Percentiles rank a stretch among this genome's conserved stretches.
Evolutionary conservation across 1,284 basidiomycete species (phyloP).

Genomic region (Tilletiaria anomala): DNA sequence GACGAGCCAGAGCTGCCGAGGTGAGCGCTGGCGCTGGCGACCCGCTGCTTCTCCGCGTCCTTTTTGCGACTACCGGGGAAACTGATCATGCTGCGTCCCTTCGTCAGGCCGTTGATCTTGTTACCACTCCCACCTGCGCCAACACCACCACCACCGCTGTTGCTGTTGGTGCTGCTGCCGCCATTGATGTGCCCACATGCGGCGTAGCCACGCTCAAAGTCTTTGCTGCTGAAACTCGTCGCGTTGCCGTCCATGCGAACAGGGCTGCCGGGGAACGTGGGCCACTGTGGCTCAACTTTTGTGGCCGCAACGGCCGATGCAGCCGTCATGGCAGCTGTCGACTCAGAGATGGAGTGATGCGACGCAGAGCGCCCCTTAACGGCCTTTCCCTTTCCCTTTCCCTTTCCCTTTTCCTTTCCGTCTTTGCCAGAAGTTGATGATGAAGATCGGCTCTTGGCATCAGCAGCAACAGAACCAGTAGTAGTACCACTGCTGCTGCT

Average conservation of each 20-base stretch:
- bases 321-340: not conserved
- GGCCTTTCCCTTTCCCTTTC: constrained; percentile 8
- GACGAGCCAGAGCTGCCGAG: too few species aligned
- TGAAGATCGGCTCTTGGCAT: too few species aligned
- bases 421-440: too few species aligned
- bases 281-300: constrained; percentile 3
- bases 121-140: too few species aligned
- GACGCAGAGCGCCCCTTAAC: constrained; percentile 43
- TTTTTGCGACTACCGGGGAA: constrained; percentile 29
- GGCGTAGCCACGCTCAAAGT: constrained; percentile 23
- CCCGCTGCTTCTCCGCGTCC: too few species aligned
- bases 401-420: constrained; percentile 3
- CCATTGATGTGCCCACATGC: constrained; percentile 13
- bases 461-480: too few species aligned
- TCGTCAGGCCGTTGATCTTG: too few species aligned
- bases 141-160: constrained; percentile 6
- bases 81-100: too few species aligned
- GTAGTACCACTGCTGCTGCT: too few species aligned
- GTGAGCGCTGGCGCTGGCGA: too few species aligned
- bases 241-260: constrained; percentile 32
- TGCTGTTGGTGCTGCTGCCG: constrained; percentile 16
- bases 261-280: constrained; percentile 27
- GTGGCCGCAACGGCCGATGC: not conserved
- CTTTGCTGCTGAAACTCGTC: constrained; percentile 31
- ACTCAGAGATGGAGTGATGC: constrained; percentile 30